Evolutionary conservation across 2,329 filamentous ascomycete species (phyloP).

Genomic region (Fusarium praegraminearum): DNA sequence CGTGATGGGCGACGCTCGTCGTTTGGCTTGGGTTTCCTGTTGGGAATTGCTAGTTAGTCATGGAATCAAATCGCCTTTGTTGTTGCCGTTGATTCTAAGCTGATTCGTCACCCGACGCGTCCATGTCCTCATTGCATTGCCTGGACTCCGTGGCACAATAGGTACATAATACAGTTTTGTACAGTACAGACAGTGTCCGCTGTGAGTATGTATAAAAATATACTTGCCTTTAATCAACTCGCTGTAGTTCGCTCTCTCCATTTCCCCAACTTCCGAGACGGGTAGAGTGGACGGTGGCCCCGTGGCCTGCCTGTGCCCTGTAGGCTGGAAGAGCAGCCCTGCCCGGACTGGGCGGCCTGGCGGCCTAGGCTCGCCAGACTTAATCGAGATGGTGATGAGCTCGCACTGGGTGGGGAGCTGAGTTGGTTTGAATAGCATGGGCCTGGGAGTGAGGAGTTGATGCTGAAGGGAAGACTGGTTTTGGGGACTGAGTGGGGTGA

Average conservation of each 20-base stretch:
- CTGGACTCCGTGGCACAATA: conserved; percentile 34
- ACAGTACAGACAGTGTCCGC: conserved; percentile 5
- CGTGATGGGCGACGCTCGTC: conserved; percentile 16
- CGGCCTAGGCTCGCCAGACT: conserved; percentile 14
- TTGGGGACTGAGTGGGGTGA: conserved; percentile 32
- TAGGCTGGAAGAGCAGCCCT: background rate
- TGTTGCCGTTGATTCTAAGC: conserved; percentile 40
- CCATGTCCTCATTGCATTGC: conserved; percentile 33
- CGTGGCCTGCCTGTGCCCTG: conserved; percentile 10
- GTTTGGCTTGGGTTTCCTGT: conserved; percentile 35
- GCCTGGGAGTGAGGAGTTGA: conserved; percentile 11
- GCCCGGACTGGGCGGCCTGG: conserved; percentile 13
- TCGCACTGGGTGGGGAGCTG: conserved; percentile 46
- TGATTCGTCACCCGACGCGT: conserved; percentile 48
- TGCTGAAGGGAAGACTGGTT: conserved; percentile 9
- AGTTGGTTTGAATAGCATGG: conserved; percentile 22
- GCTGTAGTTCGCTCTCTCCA: conserved; percentile 21
- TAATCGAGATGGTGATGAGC: conserved; percentile 40
- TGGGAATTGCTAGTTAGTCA: conserved; percentile 23
- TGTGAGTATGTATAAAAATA: background rate
- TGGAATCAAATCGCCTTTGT: conserved; percentile 11
- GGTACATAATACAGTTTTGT: conserved; percentile 31
- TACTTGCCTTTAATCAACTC: background rate
- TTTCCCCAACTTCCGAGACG: conserved; percentile 44
- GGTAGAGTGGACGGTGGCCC: conserved; percentile 44